Conservation (phyloP, 140 eudicot genomes). For the Bidens hawaiensis region DNA sequence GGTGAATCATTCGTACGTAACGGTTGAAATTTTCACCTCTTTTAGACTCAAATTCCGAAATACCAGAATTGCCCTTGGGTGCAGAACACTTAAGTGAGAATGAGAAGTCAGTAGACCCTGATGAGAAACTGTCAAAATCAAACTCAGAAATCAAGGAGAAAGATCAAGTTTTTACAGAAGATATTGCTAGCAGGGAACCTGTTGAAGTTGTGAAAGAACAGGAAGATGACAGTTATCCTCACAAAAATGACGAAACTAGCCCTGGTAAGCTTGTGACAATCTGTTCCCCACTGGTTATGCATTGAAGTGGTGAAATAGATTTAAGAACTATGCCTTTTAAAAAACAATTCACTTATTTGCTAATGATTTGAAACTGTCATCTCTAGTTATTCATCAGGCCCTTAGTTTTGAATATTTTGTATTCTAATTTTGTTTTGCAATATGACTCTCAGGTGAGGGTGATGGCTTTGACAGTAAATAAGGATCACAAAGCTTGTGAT, state of each 20-base stretch:
- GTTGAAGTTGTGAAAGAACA: conserved; percentile 33
- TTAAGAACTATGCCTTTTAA: background rate
- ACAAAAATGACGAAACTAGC: conserved; percentile 1
- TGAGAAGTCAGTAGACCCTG: conserved; percentile 17
- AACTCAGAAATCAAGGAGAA: conserved; percentile 38
- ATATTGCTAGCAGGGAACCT: conserved; percentile 45
- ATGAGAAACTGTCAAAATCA: conserved; percentile 31
- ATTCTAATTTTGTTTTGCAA: background rate
- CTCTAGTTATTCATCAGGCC: background rate
- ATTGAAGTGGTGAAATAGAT: background rate
- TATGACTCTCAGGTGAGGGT: conserved; percentile 4
- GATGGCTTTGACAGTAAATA: conserved; percentile 7
- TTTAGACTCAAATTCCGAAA: background rate
- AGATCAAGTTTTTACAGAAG: conserved; percentile 30
- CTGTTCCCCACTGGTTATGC: background rate
- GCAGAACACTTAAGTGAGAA: conserved; percentile 1
- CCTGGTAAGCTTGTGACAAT: background rate
- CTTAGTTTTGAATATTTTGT: background rate
- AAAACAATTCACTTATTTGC: background rate
- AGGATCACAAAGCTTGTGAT: background rate
- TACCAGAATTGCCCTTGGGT: conserved; percentile 2
- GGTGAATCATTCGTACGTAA: background rate
- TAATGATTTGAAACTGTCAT: background rate
- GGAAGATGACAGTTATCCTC: background rate
- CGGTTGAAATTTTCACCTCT: background rate